Percentiles rank a stretch among this genome's conserved stretches.
These are phyloP conservation scores for Globisporangium echinulatum DNA, from an alignment of 352 stramenopile genomes.

Conservation along the genomic window DNA sequence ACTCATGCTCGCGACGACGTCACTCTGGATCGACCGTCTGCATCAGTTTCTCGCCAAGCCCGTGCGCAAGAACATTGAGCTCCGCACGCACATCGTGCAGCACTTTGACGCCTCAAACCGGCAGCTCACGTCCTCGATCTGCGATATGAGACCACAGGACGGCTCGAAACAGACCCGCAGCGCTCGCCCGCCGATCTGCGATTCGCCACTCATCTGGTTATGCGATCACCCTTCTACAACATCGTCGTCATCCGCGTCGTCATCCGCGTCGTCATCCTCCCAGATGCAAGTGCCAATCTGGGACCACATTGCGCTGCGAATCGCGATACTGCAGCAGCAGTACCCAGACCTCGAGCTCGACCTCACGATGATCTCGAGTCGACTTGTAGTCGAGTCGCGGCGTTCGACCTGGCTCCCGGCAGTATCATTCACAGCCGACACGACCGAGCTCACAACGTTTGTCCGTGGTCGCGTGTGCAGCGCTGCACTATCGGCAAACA, in stretches of 20 bases:
- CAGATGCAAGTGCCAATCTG: slow-evolving; percentile 15
- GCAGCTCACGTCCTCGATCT: slow-evolving; percentile 17
- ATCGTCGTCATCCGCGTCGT: background rate
- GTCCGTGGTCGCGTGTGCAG: slow-evolving; percentile 16
- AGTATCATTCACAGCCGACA: slow-evolving; percentile 7
- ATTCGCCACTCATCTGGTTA: slow-evolving; percentile 15
- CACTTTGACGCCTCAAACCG: slow-evolving; percentile 3
- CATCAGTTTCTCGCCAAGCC: slow-evolving; percentile 23
- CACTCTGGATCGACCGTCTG: slow-evolving; percentile 34
- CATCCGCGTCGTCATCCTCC: background rate
- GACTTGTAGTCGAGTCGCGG: slow-evolving; percentile 14
- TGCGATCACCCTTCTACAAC: slow-evolving; percentile 18
- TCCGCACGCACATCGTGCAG: slow-evolving; percentile 25
- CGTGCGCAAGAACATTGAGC: slow-evolving; percentile 12
- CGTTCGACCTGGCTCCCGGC: slow-evolving; percentile 1
- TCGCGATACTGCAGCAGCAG: slow-evolving; percentile 13
- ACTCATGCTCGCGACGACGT: slow-evolving; percentile 20
- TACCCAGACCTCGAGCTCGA: slow-evolving; percentile 26
- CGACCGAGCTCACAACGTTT: slow-evolving; percentile 25
- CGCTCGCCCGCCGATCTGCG: slow-evolving; percentile 1
- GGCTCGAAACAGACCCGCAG: background rate
- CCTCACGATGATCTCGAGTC: slow-evolving; percentile 17
- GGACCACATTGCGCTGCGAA: slow-evolving; percentile 24
- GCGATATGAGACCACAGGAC: slow-evolving; percentile 2
- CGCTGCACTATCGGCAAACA: no score